phyloP scores from a whole-genome alignment of 371 early-diverging fungal genomes.

The Mortierella polycephala region DNA sequence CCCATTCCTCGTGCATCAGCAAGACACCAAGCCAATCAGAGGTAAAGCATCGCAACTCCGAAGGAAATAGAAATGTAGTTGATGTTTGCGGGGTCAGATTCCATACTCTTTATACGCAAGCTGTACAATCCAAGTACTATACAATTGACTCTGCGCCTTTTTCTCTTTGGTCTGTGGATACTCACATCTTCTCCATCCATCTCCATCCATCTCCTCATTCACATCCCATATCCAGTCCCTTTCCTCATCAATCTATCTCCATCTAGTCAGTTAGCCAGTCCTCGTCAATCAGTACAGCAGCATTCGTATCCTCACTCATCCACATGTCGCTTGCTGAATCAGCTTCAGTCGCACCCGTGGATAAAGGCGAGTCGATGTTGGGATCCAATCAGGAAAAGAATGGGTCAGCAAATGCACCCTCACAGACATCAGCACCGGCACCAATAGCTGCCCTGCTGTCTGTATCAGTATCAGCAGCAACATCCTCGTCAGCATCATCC shows the following conservation, averaged over 20 bases:
- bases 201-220: slow-evolving; percentile 4
- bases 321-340: slow-evolving; percentile 40
- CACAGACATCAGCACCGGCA: slow-evolving; percentile 3
- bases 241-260: neutral
- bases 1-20: no score
- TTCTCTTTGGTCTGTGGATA: no score
- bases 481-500: slow-evolving; percentile 14
- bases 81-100: no score
- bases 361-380: slow-evolving; percentile 13
- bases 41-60: no score
- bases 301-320: neutral
- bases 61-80: no score
- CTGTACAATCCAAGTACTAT: no score
- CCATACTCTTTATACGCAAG: no score
- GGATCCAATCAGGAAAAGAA: slow-evolving; percentile 11
- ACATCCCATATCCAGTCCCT: neutral
- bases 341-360: slow-evolving; percentile 23
- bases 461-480: slow-evolving; percentile 19
- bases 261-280: no score
- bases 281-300: no score
- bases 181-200: slow-evolving; percentile 4
- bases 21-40: no score
- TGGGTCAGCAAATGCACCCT: neutral
- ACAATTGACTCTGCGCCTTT: no score
- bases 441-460: neutral